phyloP scores from a whole-genome alignment of 2,329 filamentous ascomycete genomes.

The Fusarium tjaetaba region DNA sequence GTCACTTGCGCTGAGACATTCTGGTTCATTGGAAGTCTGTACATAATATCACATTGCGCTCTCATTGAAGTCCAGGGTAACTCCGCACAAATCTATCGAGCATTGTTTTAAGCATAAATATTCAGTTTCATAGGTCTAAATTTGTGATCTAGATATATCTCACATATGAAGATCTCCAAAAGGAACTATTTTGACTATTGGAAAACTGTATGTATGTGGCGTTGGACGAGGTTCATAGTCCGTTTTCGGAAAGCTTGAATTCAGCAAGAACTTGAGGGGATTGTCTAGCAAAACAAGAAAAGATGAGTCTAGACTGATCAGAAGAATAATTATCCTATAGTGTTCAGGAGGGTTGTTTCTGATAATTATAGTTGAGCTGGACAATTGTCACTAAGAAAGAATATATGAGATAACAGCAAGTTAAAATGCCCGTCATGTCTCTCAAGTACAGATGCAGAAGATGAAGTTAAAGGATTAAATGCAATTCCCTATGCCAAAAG shows the following conservation, averaged over 20 bases:
- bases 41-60: rapidly evolving
- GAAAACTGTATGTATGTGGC: too few species aligned
- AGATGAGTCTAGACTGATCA: too few species aligned
- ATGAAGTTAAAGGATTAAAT: too few species aligned
- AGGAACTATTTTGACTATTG: rapidly evolving
- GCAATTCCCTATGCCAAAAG: too few species aligned
- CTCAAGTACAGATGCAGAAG: background rate
- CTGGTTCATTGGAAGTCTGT: rapidly evolving
- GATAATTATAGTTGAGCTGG: background rate
- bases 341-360: rapidly evolving
- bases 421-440: too few species aligned
- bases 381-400: too few species aligned
- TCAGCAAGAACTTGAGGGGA: rapidly evolving
- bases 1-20: rapidly evolving
- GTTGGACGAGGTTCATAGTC: rapidly evolving
- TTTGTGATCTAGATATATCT: too few species aligned
- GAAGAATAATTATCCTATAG: too few species aligned
- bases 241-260: rapidly evolving
- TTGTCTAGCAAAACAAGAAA: too few species aligned
- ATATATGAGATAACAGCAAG: rapidly evolving
- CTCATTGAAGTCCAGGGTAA: background rate
- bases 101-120: background rate
- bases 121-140: too few species aligned
- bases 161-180: too few species aligned
- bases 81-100: rapidly evolving